Evolutionary conservation across 257 asterid genomes (phyloP).

Genomic region (Jasminum sambac): DNA sequence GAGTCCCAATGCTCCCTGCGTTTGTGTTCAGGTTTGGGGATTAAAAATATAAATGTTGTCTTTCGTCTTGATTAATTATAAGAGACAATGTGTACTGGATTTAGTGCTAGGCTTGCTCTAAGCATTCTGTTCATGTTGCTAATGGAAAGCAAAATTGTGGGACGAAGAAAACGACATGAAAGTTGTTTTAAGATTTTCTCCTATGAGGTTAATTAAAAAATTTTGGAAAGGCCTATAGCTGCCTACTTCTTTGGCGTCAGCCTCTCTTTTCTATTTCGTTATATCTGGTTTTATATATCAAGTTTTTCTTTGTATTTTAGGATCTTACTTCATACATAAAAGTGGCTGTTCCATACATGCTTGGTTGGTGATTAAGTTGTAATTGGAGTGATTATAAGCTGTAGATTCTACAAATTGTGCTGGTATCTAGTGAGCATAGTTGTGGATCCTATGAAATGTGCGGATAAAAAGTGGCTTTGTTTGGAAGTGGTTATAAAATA

Average conservation of each 20-base stretch:
- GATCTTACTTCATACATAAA: not conserved
- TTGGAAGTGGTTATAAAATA: too few species aligned
- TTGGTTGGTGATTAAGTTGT: too few species aligned
- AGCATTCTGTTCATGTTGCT: slow-evolving; percentile 33
- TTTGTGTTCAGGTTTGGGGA: not conserved
- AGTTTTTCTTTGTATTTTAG: not conserved
- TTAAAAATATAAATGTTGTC: not conserved
- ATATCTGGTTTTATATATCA: not conserved
- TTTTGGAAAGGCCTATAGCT: not conserved
- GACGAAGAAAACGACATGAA: not conserved
- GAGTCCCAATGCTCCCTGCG: not conserved
- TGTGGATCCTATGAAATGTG: too few species aligned
- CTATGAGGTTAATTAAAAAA: not conserved
- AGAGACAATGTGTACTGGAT: slow-evolving; percentile 40
- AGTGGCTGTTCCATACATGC: not conserved
- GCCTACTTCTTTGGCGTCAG: not conserved
- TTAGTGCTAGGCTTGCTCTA: slow-evolving; percentile 34
- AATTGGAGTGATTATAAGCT: too few species aligned
- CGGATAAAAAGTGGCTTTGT: too few species aligned
- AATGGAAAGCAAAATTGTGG: slow-evolving; percentile 43
- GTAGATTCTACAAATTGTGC: too few species aligned
- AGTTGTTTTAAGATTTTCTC: not conserved
- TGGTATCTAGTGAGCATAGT: too few species aligned
- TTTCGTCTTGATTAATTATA: not conserved
- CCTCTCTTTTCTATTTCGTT: not conserved